Evolutionary conservation across 805 yeast species (phyloP), one percentile per base, ranked within the genome.

Genomic region (Monosporozyma aquatica): DNA sequence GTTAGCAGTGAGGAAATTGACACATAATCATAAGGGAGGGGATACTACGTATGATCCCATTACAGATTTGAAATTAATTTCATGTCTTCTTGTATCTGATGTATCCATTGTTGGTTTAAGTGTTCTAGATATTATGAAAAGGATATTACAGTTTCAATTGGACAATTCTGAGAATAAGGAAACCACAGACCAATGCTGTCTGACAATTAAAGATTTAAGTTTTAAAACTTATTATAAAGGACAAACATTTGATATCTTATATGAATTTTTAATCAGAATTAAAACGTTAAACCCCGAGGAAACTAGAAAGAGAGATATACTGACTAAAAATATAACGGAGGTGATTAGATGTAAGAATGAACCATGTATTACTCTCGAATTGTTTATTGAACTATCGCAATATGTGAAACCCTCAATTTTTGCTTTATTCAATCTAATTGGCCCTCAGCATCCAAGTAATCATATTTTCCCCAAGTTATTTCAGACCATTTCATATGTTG

Each of bases 31-130:
- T 24, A 36, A 33, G 13, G 23, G 4, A 11, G 11, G 27, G n/a
- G 42, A 37, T 2, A 11, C 38, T 21, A 34, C 37, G 5, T 27
- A 21, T n/a, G 42, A 49, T 22, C 52, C 53, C 7, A 38, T 55
- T 23, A 47, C 66, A 11, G 32, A 40, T 25, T 66, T 80, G 23
- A 61, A 62, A 37, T 58, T 73, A 42, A 66, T 78, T 6, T 63
- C 78, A 8, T 79, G 80, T 10, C 63, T 87, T 24, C 67, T 89
- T n/a, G 71, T 81, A 1, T 80, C 92, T 0, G 79, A 80, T 30
- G 86, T 86, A 33, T 86, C 82, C 58, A 76, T 90, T 71, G 81
- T 87, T 47, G 97, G 97, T 0, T 66, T 92, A 36, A 82, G 95
- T 9, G 83, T 87, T 5, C 69, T 87, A 29, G 97, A 89, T 58